phyloP scores from a whole-genome alignment of 805 yeast genomes.

The Nakazawaea populi region DNA sequence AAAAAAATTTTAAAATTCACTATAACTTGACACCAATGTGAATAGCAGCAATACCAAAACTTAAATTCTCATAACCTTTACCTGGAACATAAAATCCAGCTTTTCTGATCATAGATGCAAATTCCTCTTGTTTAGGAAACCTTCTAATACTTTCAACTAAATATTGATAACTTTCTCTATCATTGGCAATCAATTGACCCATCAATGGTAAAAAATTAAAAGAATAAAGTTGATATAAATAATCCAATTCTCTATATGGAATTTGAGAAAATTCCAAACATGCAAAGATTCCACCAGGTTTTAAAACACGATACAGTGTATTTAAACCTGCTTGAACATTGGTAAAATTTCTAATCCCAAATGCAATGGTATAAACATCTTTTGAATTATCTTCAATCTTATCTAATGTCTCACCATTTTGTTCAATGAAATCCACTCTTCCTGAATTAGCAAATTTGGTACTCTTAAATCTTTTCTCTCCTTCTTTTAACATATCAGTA shows the following conservation, averaged over 20 bases:
- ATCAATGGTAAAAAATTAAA: conserved; percentile 82
- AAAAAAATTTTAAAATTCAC: conserved; percentile 12
- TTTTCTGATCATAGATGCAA: conserved; percentile 84
- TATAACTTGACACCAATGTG: conserved; percentile 90
- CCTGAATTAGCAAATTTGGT: conserved; percentile 60
- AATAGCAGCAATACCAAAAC: conserved; percentile 93
- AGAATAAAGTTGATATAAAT: conserved; percentile 81
- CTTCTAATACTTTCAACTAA: conserved; percentile 89
- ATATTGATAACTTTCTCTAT: conserved; percentile 93
- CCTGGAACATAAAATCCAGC: conserved; percentile 94
- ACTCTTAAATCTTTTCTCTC: conserved; percentile 64
- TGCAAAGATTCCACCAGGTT: conserved; percentile 97
- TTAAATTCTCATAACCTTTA: conserved; percentile 86
- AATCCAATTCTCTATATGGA: conserved; percentile 68
- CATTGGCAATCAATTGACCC: conserved; percentile 95
- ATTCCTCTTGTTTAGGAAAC: conserved; percentile 89
- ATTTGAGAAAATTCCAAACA: conserved; percentile 95
- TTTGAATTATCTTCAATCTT: conserved; percentile 79
- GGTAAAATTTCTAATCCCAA: conserved; percentile 96
- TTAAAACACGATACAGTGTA: conserved; percentile 92
- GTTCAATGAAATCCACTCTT: conserved; percentile 77
- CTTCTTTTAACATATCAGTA: conserved; percentile 93
- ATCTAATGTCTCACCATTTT: conserved; percentile 89
- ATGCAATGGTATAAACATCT: conserved; percentile 94
- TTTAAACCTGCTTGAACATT: conserved; percentile 88